Base-by-base conservation (phyloP, 495 filamentous ascomycete genomes). In the Geopyxis carbonaria region DNA sequence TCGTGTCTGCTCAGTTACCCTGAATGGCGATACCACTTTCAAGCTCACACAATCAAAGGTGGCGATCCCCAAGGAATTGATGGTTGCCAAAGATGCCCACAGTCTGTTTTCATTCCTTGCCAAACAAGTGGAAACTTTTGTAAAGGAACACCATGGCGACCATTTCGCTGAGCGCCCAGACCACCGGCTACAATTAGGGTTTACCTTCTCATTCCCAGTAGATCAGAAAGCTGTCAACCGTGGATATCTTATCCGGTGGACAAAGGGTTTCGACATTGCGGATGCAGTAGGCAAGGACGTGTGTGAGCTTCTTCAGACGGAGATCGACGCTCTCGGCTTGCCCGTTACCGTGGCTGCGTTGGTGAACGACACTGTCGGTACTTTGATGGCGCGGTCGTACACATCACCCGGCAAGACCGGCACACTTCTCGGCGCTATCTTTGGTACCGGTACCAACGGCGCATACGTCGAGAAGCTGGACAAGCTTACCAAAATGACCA, bases 191-290 rank as follows among this genome's bases (percentile, higher is more conserved):
- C 75, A 83, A 50, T 65, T 97, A 9, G 89, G 89, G 11, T 95
- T 97, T 62, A 95, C 89, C 24, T 97, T 97, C 64, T 86, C 78
- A 57, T 97, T 97, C 59, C 89, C 89, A 11, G 89, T 97, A 19
- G 75, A 91, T 49, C 89, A 97, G 51, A 62, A 75, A 43, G 85
- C 84, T 16, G 89, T 97, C 53, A 95, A 95, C 65, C 81, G 78
- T 56, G 89, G 89, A 29, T 80, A 73, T 27, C 64, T 95, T 24
- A 82, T 93, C 57, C 75, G 91, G 42, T 97, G 89, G 89, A 97
- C 91, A 21, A 97, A 97, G 65, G 91, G 89, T 24, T 97, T 93
- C 57, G 80, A 94, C 57, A 94, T 97, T 43, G 68, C 71, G 14
- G 91, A 95, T 57, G 77, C 87, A 0, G 60, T 97, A 41, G 89